These are phyloP conservation scores for Triticum turgidum DNA, from an alignment of 176 grass and related monocot genomes.

Conservation along the genomic window DNA sequence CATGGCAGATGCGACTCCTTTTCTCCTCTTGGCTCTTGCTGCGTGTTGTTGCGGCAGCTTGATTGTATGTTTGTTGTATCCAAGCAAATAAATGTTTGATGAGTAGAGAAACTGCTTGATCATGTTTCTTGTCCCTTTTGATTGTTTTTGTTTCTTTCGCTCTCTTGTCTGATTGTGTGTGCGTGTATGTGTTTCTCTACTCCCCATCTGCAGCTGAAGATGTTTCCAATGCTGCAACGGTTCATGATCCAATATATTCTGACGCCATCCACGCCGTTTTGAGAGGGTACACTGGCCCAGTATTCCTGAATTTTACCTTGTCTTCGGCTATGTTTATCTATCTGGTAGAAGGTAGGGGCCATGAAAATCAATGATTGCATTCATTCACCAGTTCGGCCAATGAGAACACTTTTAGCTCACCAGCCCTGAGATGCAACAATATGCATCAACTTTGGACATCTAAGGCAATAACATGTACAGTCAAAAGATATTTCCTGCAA, in stretches of 20 bases:
- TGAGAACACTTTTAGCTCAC: slow-evolving; percentile 54
- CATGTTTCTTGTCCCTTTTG: neutral
- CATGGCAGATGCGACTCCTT: neutral
- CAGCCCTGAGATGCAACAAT: slow-evolving; percentile 31
- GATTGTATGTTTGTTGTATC: slow-evolving; percentile 9
- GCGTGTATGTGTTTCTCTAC: too few species aligned
- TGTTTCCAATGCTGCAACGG: too few species aligned
- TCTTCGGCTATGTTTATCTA: slow-evolving; percentile 48
- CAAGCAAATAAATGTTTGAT: slow-evolving; percentile 10
- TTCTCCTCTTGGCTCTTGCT: neutral
- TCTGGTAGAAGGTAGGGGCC: slow-evolving; percentile 81
- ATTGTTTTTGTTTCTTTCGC: neutral
- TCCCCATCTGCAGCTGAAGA: too few species aligned
- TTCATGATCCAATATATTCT: too few species aligned
- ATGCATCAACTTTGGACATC: neutral
- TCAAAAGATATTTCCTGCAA: neutral
- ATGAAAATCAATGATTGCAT: slow-evolving; percentile 76
- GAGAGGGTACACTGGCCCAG: slow-evolving; percentile 80
- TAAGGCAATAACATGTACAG: neutral
- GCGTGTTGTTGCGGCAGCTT: slow-evolving; percentile 12
- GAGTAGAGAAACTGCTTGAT: too few species aligned
- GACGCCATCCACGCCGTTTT: too few species aligned
- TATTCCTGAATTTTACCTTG: slow-evolving; percentile 96
- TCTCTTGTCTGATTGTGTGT: too few species aligned
- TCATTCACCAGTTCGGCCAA: slow-evolving; percentile 78